Base-by-base conservation (phyloP, 2,329 filamentous ascomycete genomes). In the Leptographium wingfieldii region DNA sequence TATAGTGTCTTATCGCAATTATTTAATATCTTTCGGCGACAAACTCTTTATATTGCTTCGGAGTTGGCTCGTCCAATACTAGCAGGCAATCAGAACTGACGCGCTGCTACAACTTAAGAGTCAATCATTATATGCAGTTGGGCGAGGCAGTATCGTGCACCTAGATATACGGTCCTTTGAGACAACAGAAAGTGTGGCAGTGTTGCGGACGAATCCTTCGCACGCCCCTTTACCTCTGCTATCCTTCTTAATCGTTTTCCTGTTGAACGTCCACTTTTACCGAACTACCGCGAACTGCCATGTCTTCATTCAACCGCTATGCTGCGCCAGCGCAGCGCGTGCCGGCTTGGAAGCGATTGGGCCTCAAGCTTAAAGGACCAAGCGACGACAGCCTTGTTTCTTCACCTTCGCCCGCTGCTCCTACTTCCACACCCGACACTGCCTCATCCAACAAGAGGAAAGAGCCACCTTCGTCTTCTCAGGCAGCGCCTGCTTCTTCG, bases 281-380 rank as follows among this genome's bases (percentile, higher is more conserved):
- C 48, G 25, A 14, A 25, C 7, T 14, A 25, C 22, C 12, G 0
- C 57, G 69, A 64, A 67, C 65, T 66, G 71, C 66, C 69, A 77
- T 78, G 73, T 74, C 71, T 66, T 74, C 73, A 62, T 69, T 74
- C 68, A 70, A 69, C 66, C 71, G 71, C 66, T 70, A 68, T 67
- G 51, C 51, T 31, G 71, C 74, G 72, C 72, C 74, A 71, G 68
- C 72, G 63, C 74, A 75, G 69, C 74, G 74, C 66, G 73, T 79
- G 63, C 80, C 81, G 60, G 80, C 80, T 64, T 83, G 81, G 80
- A 83, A 83, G 69, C 77, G 79, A 75, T 77, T 83, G 76, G 81
- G 81, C 71, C 77, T 83, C 69, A 82, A 82, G 75, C 80, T 83
- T 72, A 83, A 83, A 71, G 71, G 68, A 62, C 61, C 72, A 19